These are phyloP conservation scores for Arachnomyces sp. DNA, from an alignment of 2,329 filamentous ascomycete species.

Conservation along the genomic window DNA sequence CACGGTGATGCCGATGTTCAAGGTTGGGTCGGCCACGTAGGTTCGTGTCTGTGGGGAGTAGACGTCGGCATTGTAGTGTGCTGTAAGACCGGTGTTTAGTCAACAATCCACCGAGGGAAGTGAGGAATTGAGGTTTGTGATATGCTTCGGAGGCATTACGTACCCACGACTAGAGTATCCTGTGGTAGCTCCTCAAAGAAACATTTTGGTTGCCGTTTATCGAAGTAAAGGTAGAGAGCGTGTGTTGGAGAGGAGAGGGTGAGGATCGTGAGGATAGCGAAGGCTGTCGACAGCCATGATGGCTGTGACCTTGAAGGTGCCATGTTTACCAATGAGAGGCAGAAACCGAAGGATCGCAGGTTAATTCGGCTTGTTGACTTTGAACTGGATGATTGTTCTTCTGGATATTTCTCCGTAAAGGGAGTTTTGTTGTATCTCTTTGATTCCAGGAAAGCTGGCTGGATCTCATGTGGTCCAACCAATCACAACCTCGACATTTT, in stretches of 20 bases:
- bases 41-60: constrained; percentile 62
- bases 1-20: constrained; percentile 84
- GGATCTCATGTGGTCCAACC: too few relatives aligned
- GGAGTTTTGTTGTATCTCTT: too few relatives aligned
- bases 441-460: too few relatives aligned
- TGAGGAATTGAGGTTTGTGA: not conserved
- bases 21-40: constrained; percentile 66
- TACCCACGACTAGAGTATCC: constrained; percentile 89
- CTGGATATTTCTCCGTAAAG: too few relatives aligned
- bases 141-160: constrained; percentile 18
- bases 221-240: constrained; percentile 93
- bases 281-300: constrained; percentile 35
- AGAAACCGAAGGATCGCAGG: not conserved
- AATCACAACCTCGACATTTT: too few relatives aligned
- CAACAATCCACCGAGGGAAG: not conserved
- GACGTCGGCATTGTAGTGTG: constrained; percentile 81
- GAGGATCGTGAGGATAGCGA: constrained; percentile 61
- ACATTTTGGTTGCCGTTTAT: constrained; percentile 78
- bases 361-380: not conserved
- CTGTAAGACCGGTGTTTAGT: constrained; percentile 28
- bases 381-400: not conserved
- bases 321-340: constrained; percentile 21
- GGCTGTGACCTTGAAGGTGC: constrained; percentile 25
- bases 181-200: constrained; percentile 98
- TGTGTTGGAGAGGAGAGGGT: constrained; percentile 56